Evolutionary conservation across 1,284 basidiomycete genomes (phyloP).

Genomic region (Puccinia triticina): DNA sequence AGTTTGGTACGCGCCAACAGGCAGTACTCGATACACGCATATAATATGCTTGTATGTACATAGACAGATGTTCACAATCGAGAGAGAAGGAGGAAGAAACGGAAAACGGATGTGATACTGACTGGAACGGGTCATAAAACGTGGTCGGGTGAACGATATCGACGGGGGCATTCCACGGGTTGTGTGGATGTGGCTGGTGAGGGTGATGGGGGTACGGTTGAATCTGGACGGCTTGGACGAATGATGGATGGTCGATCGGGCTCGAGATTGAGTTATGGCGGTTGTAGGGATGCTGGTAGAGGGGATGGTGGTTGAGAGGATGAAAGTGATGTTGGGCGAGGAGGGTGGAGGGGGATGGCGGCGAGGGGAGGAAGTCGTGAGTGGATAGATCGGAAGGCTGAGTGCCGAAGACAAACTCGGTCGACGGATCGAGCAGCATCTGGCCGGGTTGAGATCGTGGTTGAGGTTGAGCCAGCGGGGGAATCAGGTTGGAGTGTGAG

Average conservation of each 20-base stretch:
- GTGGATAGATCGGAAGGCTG: background rate
- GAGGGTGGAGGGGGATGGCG: background rate
- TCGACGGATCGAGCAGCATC: constrained; percentile 23
- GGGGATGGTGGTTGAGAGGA: background rate
- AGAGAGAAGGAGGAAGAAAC: background rate
- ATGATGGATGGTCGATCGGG: constrained; percentile 26
- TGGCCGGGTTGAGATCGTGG: background rate
- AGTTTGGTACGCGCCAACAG: background rate
- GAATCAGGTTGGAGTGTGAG: background rate
- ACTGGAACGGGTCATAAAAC: constrained; percentile 47
- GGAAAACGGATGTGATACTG: constrained; percentile 2
- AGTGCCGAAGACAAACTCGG: background rate
- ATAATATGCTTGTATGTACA: background rate
- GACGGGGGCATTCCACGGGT: background rate
- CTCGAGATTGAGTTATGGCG: constrained; percentile 16
- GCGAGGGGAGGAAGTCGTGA: constrained; percentile 11
- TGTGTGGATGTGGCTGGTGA: constrained; percentile 12
- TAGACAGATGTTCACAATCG: background rate
- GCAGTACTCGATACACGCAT: background rate
- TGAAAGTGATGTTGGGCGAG: constrained; percentile 4
- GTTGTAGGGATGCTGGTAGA: constrained; percentile 9
- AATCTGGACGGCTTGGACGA: background rate
- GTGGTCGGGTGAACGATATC: constrained; percentile 3
- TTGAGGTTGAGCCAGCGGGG: constrained; percentile 13
- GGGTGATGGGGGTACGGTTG: constrained; percentile 1